Conservation (phyloP, 2,329 filamentous ascomycete genomes). For the Penicillium sp. region DNA sequence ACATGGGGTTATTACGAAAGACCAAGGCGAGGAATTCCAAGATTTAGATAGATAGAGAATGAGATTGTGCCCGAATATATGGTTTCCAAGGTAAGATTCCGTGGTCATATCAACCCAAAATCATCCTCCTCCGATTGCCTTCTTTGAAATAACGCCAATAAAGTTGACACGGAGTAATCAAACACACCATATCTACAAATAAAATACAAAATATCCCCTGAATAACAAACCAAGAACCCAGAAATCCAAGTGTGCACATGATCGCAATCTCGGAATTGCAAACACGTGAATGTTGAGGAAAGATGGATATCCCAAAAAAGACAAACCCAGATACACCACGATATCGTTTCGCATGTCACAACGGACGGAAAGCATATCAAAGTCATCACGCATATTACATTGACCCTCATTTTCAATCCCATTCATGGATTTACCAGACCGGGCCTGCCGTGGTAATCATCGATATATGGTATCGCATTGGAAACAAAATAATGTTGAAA, state of each 20-base stretch:
- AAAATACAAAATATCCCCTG: slow-evolving; percentile 1
- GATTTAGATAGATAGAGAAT: too few species aligned
- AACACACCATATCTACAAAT: slow-evolving; percentile 9
- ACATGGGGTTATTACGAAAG: too few species aligned
- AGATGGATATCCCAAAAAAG: background rate
- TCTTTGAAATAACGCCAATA: background rate
- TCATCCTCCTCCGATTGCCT: background rate
- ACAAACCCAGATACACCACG: slow-evolving; percentile 1
- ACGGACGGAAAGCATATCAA: slow-evolving; percentile 6
- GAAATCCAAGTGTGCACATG: background rate
- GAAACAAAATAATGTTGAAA: slow-evolving; percentile 12
- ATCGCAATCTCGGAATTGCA: background rate
- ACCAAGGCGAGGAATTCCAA: too few species aligned
- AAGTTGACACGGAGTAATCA: background rate
- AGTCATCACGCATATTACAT: slow-evolving; percentile 29
- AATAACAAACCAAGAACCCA: background rate
- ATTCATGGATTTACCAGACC: slow-evolving; percentile 19
- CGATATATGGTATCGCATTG: slow-evolving; percentile 18
- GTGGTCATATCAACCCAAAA: too few species aligned
- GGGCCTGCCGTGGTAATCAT: slow-evolving; percentile 33
- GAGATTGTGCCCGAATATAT: too few species aligned
- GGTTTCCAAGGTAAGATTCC: too few species aligned
- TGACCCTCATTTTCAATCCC: slow-evolving; percentile 12
- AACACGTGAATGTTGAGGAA: background rate
- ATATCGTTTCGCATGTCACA: slow-evolving; percentile 13